These are phyloP conservation scores for Hymenoscyphus linearis DNA, from an alignment of 2,329 filamentous ascomycete species.

Conservation along the genomic window DNA sequence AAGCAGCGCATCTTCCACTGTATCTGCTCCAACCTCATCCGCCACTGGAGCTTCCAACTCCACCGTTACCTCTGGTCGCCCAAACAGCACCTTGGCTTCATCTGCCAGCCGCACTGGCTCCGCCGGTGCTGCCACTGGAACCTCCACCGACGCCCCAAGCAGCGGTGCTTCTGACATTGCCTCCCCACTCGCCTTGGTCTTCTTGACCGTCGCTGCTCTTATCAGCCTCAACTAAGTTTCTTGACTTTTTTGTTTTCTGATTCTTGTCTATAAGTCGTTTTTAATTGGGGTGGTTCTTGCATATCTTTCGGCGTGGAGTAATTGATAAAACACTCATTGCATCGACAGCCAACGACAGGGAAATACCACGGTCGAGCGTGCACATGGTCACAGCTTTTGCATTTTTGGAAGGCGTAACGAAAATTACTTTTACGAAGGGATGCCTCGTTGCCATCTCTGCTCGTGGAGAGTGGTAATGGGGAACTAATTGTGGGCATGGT, in stretches of 20 bases:
- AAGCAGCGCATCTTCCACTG: conserved; percentile 9
- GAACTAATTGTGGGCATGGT: not conserved
- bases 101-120: not conserved
- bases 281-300: not conserved
- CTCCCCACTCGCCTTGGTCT: conserved; percentile 28
- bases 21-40: conserved; percentile 5
- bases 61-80: conserved; percentile 4
- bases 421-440: not conserved
- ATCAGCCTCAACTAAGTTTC: conserved; percentile 26
- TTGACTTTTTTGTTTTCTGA: not conserved
- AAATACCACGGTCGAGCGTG: not conserved
- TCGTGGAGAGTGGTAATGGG: conserved; percentile 3
- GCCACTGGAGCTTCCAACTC: conserved; percentile 1
- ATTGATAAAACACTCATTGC: conserved; percentile 7
- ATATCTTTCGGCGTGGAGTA: not conserved
- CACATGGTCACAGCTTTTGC: conserved; percentile 2
- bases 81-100: conserved; percentile 1
- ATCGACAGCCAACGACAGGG: not conserved
- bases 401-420: conserved; percentile 12
- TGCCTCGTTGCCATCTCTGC: not conserved
- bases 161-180: conserved; percentile 22
- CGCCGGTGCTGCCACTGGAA: conserved; percentile 2
- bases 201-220: conserved; percentile 29
- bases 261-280: conserved; percentile 10
- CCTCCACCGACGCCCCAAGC: conserved; percentile 5